These are phyloP conservation scores for Citrullus colocynthis DNA, from an alignment of 306 rosid species.

Conservation along the genomic window DNA sequence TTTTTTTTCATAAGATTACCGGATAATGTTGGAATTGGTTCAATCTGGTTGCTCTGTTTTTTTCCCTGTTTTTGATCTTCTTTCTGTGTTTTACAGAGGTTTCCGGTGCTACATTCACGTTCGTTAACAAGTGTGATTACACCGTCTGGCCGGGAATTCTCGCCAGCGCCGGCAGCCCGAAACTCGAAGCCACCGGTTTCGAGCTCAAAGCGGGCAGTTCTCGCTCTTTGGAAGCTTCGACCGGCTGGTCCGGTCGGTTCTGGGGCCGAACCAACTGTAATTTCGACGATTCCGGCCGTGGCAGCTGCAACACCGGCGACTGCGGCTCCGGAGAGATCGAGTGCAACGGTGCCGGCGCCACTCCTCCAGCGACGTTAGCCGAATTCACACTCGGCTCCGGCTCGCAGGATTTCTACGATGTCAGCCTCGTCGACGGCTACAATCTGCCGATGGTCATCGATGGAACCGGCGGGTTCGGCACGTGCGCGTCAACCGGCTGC, in stretches of 20 bases:
- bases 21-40: background rate
- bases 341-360: conserved; percentile 71
- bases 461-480: conserved; percentile 48
- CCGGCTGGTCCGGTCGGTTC: conserved; percentile 92
- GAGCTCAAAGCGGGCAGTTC: conserved; percentile 37
- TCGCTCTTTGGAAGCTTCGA: conserved; percentile 49
- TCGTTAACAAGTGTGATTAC: conserved; percentile 60
- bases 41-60: conserved; percentile 7
- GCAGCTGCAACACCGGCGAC: conserved; percentile 63
- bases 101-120: conserved; percentile 64
- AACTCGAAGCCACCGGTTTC: conserved; percentile 67
- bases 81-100: conserved; percentile 21
- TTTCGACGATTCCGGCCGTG: conserved; percentile 37
- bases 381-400: conserved; percentile 84
- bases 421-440: conserved; percentile 89
- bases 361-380: conserved; percentile 79
- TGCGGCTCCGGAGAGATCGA: conserved; percentile 58
- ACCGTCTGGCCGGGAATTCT: conserved; percentile 93
- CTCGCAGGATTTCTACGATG: conserved; percentile 71
- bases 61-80: background rate
- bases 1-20: background rate
- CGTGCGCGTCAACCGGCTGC: conserved; percentile 67
- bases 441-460: conserved; percentile 63
- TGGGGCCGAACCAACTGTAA: conserved; percentile 75
- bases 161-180: conserved; percentile 47